Evolutionary conservation across 2,329 filamentous ascomycete species (phyloP), one percentile per base, ranked within the genome.

Genomic region (Colletotrichum nymphaeae): DNA sequence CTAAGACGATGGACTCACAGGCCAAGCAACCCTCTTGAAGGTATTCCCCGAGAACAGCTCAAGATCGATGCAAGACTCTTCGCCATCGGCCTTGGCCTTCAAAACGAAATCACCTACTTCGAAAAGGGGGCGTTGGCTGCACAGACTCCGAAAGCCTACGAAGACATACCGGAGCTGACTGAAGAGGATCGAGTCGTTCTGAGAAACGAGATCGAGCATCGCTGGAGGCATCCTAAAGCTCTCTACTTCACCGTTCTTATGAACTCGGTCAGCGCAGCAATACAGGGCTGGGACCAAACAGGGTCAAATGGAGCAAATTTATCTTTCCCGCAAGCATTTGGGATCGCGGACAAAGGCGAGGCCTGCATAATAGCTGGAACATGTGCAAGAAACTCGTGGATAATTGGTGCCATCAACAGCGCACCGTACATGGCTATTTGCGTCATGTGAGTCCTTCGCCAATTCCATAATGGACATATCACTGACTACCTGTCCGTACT

Each of bases 361-460:
- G 78, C 1, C 78, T 79, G 0, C 65, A 77, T 5, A 81, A 79
- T 46, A 78, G 79, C 0, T 76, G 85, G 84, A 56, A 78, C 82
- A 2, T 84, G 82, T 52, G 77, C 78, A 46, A 82, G 80, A 49
- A 89, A 92, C 76, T 84, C 85, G 60, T 92, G 90, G 89, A 84
- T 92, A 63, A 85, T 92, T 24, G 91, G 91, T 24, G 79, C 92
- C 3, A 84, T 93, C 71, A 93, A 93, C 67, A 80, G 85, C 12
- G 84, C 82, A 69, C 82, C 86, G 49, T 83, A 85, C 77, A 81
- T 86, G 70, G 70, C 70, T 6, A 70, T 73, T n/a, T 73, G 66
- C 16, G 30, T 73, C 22, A 56, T 73, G 70, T 73, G 9, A 49
- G 70, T 42, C 28, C 7, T 12, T 14, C 2, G 11, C 8, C 12